These are phyloP conservation scores for Hypoxylon sp. DNA, from an alignment of 2,329 filamentous ascomycete species.

Conservation along the genomic window DNA sequence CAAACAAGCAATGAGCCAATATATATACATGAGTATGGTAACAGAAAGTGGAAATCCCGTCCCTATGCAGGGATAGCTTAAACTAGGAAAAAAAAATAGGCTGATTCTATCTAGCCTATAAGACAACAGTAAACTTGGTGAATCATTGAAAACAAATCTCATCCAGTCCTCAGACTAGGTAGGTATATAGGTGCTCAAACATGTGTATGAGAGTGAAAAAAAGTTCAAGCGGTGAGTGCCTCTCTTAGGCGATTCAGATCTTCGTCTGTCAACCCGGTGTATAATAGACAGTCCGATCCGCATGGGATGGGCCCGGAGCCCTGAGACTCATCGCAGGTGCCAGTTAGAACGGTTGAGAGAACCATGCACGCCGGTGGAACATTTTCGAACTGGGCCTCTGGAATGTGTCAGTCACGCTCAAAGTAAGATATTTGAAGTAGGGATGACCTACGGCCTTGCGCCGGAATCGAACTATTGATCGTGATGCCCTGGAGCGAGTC, in stretches of 20 bases:
- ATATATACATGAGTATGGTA: too few relatives aligned
- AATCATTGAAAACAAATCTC: too few relatives aligned
- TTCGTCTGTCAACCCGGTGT: constrained; percentile 38
- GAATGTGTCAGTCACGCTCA: neutral
- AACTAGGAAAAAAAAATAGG: too few relatives aligned
- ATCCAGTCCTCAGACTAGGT: too few relatives aligned
- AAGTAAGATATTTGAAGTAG: neutral
- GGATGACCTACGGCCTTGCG: constrained; percentile 6
- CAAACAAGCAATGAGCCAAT: too few relatives aligned
- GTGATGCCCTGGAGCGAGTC: constrained; percentile 5
- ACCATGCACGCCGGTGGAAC: constrained; percentile 47
- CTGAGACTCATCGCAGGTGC: constrained; percentile 28
- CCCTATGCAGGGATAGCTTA: too few relatives aligned
- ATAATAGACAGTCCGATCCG: constrained; percentile 46
- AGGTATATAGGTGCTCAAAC: too few relatives aligned
- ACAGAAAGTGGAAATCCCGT: too few relatives aligned
- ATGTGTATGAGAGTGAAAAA: neutral
- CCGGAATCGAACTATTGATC: neutral
- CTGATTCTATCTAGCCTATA: too few relatives aligned
- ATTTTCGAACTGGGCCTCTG: constrained; percentile 31
- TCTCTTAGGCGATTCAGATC: constrained; percentile 19
- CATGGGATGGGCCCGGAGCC: constrained; percentile 39
- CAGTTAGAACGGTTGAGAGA: constrained; percentile 44
- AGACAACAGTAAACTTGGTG: too few relatives aligned
- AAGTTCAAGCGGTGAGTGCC: neutral